These are phyloP conservation scores for Nidularia pulvinata DNA, from an alignment of 768 basidiomycete species.

Conservation along the genomic window DNA sequence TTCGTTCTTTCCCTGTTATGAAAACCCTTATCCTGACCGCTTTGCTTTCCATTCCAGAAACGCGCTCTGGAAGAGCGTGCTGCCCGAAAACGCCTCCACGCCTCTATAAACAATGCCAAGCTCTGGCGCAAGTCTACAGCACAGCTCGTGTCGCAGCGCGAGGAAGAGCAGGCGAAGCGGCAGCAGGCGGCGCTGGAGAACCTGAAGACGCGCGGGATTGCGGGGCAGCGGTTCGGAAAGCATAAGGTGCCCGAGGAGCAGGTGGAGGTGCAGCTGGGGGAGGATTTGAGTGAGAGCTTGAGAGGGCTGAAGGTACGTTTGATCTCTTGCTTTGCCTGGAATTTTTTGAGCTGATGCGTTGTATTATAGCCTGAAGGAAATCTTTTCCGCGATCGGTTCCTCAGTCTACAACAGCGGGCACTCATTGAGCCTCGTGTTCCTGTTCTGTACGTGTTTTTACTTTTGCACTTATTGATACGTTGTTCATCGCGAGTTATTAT, in stretches of 20 bases:
- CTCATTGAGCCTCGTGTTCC: slow-evolving; percentile 86
- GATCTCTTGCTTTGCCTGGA: not conserved
- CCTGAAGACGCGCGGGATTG: slow-evolving; percentile 58
- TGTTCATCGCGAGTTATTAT: too few relatives aligned
- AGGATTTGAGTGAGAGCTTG: slow-evolving; percentile 85
- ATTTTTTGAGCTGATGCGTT: slow-evolving; percentile 1
- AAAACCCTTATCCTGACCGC: not conserved
- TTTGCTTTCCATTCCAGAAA: slow-evolving; percentile 50
- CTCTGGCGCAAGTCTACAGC: slow-evolving; percentile 42
- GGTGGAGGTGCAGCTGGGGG: slow-evolving; percentile 88
- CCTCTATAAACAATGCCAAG: slow-evolving; percentile 57
- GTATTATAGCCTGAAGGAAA: slow-evolving; percentile 84
- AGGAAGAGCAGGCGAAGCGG: slow-evolving; percentile 39
- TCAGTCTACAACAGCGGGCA: slow-evolving; percentile 86
- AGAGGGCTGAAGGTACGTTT: slow-evolving; percentile 72
- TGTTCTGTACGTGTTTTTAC: slow-evolving; percentile 54
- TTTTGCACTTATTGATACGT: not conserved
- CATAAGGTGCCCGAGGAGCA: slow-evolving; percentile 68
- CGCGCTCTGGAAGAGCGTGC: slow-evolving; percentile 59
- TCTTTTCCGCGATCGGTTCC: slow-evolving; percentile 86
- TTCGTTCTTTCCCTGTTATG: not conserved
- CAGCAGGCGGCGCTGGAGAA: slow-evolving; percentile 44
- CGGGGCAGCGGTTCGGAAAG: slow-evolving; percentile 78
- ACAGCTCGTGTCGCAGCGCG: slow-evolving; percentile 31
- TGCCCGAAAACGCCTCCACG: slow-evolving; percentile 58